phyloP scores from a whole-genome alignment of 345 rosid genomes.

The Pugionium cornutum region DNA sequence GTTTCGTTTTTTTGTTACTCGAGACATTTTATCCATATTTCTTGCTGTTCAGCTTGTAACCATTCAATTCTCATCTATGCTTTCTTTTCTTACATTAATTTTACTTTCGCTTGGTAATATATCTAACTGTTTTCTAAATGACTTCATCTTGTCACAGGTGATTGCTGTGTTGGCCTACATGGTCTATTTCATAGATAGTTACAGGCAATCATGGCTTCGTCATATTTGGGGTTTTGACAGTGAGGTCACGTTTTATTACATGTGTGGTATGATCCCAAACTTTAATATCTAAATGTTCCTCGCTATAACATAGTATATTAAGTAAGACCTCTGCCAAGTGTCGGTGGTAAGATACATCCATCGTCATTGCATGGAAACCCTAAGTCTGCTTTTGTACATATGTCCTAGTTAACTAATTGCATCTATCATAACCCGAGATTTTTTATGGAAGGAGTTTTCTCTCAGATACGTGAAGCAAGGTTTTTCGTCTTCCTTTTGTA shows the following conservation, averaged over 20 bases:
- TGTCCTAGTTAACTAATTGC: neutral
- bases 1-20: slow-evolving; percentile 97
- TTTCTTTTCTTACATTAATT: neutral
- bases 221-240: slow-evolving; percentile 89
- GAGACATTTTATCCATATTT: slow-evolving; percentile 90
- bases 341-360: neutral
- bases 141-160: slow-evolving; percentile 54
- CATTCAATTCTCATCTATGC: slow-evolving; percentile 19
- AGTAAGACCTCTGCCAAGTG: neutral
- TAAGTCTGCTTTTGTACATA: neutral
- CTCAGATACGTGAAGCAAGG: neutral
- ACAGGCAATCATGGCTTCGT: slow-evolving; percentile 83
- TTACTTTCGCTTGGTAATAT: slow-evolving; percentile 11
- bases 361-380: neutral
- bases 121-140: neutral
- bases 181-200: slow-evolving; percentile 73
- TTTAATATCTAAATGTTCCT: slow-evolving; percentile 1
- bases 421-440: neutral
- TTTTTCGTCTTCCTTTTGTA: neutral
- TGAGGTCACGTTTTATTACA: slow-evolving; percentile 86
- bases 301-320: neutral
- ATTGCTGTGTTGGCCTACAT: slow-evolving; percentile 86
- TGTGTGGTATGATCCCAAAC: slow-evolving; percentile 75
- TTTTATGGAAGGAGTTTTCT: neutral
- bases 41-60: slow-evolving; percentile 90